phyloP scores from a whole-genome alignment of 805 yeast species.

The Barnettozyma siamensis region DNA sequence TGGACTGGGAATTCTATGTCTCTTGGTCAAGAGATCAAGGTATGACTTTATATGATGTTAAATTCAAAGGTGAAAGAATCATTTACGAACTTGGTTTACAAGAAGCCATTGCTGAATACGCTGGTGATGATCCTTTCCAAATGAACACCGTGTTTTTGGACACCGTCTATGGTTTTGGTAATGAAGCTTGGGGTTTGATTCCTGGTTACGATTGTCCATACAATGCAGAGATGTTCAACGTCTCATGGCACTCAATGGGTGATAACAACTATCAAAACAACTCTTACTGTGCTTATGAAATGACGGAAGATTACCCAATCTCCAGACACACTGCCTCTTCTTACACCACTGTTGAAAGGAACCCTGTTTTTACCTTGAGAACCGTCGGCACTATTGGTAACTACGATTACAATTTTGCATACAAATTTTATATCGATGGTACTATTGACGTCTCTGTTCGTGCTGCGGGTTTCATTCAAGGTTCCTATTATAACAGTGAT shows the following conservation, averaged over 20 bases:
- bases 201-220: conserved; percentile 28
- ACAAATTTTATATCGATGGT: conserved; percentile 23
- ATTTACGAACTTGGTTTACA: conserved; percentile 24
- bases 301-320: conserved; percentile 20
- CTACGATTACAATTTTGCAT: conserved; percentile 23
- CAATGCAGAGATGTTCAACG: conserved; percentile 25
- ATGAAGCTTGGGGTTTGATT: conserved; percentile 25
- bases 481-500: conserved; percentile 23
- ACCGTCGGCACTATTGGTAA: conserved; percentile 24
- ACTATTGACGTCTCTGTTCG: conserved; percentile 25
- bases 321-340: conserved; percentile 19
- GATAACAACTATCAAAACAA: conserved; percentile 21
- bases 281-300: conserved; percentile 25
- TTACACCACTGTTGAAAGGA: conserved; percentile 18
- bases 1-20: conserved; percentile 26
- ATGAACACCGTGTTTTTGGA: conserved; percentile 23
- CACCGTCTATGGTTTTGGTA: conserved; percentile 25
- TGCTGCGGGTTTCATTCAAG: conserved; percentile 28
- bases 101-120: conserved; percentile 27
- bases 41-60: conserved; percentile 22
- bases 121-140: conserved; percentile 29
- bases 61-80: conserved; percentile 27
- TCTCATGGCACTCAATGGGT: conserved; percentile 24
- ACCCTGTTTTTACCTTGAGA: conserved; percentile 24
- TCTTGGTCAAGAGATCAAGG: conserved; percentile 25